These are phyloP conservation scores for Saturnispora zaruensis DNA, from an alignment of 805 yeast species.

Conservation along the genomic window DNA sequence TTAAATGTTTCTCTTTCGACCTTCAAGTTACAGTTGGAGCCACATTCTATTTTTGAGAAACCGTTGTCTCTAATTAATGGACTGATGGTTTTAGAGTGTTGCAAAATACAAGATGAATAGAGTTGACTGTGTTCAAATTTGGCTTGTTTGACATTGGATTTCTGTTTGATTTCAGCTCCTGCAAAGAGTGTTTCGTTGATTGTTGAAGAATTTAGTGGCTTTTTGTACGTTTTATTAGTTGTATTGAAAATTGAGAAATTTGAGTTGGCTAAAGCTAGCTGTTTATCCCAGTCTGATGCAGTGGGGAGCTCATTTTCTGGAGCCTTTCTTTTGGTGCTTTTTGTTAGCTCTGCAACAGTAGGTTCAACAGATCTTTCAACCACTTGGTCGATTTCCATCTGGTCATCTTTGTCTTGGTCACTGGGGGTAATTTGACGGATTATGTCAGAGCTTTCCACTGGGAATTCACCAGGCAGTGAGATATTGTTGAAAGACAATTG, in stretches of 20 bases:
- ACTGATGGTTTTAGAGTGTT: neutral
- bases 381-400: neutral
- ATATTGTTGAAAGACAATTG: slow-evolving; percentile 3
- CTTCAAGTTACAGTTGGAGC: slow-evolving; percentile 8
- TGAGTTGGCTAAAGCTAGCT: slow-evolving; percentile 45
- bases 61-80: neutral
- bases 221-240: slow-evolving; percentile 10
- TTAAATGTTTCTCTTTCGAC: slow-evolving; percentile 8
- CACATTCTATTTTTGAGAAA: slow-evolving; percentile 8
- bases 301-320: slow-evolving; percentile 29
- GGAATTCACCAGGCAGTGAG: slow-evolving; percentile 16
- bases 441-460: neutral
- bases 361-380: slow-evolving; percentile 8
- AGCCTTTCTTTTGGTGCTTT: slow-evolving; percentile 7
- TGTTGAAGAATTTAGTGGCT: neutral
- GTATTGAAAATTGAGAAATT: slow-evolving; percentile 32
- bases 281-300: slow-evolving; percentile 57
- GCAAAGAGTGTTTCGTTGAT: neutral
- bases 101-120: neutral
- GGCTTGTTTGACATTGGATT: neutral
- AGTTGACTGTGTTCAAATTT: neutral
- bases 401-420: neutral
- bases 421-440: neutral
- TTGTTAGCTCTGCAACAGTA: slow-evolving; percentile 6
- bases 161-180: neutral